Conservation (phyloP, 2,329 filamentous ascomycete genomes). For the Colletotrichum sp. region DNA sequence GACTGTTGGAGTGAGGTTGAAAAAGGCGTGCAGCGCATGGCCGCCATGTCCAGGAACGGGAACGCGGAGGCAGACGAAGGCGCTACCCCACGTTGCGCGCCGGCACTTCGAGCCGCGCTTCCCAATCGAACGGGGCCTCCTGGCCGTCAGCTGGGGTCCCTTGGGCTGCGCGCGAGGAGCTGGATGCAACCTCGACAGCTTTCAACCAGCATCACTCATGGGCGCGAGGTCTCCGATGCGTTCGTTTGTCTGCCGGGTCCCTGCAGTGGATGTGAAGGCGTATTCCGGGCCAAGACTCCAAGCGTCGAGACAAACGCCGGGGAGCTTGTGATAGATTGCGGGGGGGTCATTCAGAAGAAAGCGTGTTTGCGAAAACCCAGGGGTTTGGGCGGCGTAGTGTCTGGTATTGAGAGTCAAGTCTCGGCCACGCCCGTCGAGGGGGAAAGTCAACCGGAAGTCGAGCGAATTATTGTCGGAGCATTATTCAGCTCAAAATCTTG, state of each 20-base stretch:
- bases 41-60: conserved; percentile 16
- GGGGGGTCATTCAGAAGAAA: not conserved
- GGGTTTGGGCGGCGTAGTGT: not conserved
- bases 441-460: not conserved
- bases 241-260: not conserved
- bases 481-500: not conserved
- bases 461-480: not conserved
- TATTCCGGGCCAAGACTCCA: not conserved
- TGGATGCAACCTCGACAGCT: not conserved
- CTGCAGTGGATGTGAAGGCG: not conserved
- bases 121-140: not conserved
- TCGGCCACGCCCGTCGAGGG: not conserved
- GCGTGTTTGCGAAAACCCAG: not conserved
- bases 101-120: conserved; percentile 17
- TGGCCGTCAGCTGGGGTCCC: not conserved
- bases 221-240: not conserved
- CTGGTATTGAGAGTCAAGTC: not conserved
- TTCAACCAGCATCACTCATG: not conserved
- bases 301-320: conserved; percentile 4
- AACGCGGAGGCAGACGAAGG: conserved; percentile 14
- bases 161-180: conserved; percentile 2
- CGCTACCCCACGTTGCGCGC: conserved; percentile 9
- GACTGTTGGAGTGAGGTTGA: conserved; percentile 7
- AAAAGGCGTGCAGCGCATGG: conserved; percentile 11
- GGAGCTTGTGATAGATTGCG: not conserved